Evolutionary conservation across 805 yeast species (phyloP).

Genomic region (Metschnikowia lachancei): DNA sequence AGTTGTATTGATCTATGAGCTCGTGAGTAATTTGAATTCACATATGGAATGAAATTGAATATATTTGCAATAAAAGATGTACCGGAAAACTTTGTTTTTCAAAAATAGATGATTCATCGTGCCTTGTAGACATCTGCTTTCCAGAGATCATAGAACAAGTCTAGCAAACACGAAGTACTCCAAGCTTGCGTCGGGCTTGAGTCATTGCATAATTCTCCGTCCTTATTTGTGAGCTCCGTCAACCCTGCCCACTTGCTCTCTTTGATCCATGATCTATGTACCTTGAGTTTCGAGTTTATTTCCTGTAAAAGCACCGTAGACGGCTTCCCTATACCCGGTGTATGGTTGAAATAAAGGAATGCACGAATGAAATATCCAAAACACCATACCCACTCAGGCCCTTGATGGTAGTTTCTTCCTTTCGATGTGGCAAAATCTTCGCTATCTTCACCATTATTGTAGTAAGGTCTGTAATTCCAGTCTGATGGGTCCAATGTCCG

Average conservation of each 20-base stretch:
- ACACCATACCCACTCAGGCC: slow-evolving; percentile 98
- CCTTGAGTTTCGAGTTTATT: slow-evolving; percentile 57
- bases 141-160: slow-evolving; percentile 67
- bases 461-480: slow-evolving; percentile 87
- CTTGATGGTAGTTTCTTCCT: slow-evolving; percentile 97
- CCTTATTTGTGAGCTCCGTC: slow-evolving; percentile 86
- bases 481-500: slow-evolving; percentile 90
- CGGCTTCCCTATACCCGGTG: slow-evolving; percentile 40
- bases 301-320: slow-evolving; percentile 55
- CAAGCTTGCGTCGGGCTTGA: slow-evolving; percentile 97
- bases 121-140: slow-evolving; percentile 9
- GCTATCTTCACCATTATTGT: slow-evolving; percentile 74
- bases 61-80: no score
- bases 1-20: not conserved
- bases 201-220: slow-evolving; percentile 77
- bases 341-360: slow-evolving; percentile 50
- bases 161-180: slow-evolving; percentile 86
- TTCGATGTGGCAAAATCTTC: slow-evolving; percentile 89
- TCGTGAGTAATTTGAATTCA: no score
- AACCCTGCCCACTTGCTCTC: slow-evolving; percentile 91
- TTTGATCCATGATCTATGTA: slow-evolving; percentile 66
- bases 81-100: no score
- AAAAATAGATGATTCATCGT: not conserved
- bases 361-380: slow-evolving; percentile 87
- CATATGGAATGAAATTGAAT: no score